These are phyloP conservation scores for Paracoccidioides brasiliensis DNA, from an alignment of 2,329 filamentous ascomycete species.

Conservation along the genomic window DNA sequence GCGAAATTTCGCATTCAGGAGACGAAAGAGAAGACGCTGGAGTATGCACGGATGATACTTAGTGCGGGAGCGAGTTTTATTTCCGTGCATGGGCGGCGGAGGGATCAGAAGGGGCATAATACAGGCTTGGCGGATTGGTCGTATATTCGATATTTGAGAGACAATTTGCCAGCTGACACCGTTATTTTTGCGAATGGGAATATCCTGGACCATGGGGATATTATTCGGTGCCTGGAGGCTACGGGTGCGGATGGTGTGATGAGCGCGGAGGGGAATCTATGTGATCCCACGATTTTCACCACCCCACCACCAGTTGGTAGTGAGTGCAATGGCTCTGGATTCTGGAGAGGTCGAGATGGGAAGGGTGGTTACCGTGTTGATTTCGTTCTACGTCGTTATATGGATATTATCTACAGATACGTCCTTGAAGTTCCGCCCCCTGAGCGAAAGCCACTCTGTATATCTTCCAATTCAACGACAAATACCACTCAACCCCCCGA, in stretches of 20 bases:
- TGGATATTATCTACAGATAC: constrained; percentile 77
- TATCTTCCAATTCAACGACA: constrained; percentile 38
- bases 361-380: constrained; percentile 81
- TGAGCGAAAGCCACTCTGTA: constrained; percentile 55
- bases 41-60: constrained; percentile 78
- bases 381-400: constrained; percentile 71
- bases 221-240: constrained; percentile 61
- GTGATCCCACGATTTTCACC: constrained; percentile 79
- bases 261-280: constrained; percentile 91
- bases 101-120: constrained; percentile 92
- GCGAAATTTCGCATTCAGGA: constrained; percentile 90
- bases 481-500: constrained; percentile 11
- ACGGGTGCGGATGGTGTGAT: constrained; percentile 90
- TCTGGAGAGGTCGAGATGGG: constrained; percentile 70
- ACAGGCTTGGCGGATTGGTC: constrained; percentile 89
- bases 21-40: constrained; percentile 70
- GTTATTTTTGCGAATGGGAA: constrained; percentile 98
- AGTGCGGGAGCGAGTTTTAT: constrained; percentile 82
- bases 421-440: constrained; percentile 56
- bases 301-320: constrained; percentile 48
- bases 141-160: constrained; percentile 68
- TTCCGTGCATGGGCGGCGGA: constrained; percentile 74
- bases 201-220: constrained; percentile 65
- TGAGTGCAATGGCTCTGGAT: constrained; percentile 42
- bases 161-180: constrained; percentile 70